Conservation (phyloP, 2,329 filamentous ascomycete species). For the Apiospora hydei region DNA sequence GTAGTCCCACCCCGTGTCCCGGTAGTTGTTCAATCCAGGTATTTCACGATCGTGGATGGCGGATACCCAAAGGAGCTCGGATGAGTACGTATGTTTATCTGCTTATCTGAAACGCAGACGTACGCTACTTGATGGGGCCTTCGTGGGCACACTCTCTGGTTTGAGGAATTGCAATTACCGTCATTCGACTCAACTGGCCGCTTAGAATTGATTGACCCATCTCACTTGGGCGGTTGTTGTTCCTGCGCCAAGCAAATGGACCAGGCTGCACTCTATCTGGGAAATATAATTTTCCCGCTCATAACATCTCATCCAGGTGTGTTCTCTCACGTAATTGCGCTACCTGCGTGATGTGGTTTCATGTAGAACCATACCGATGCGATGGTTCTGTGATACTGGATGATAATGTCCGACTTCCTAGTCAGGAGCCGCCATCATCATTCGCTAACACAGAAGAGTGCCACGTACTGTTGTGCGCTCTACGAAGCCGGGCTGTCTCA, state of each 20-base stretch:
- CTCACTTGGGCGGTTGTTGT: not conserved
- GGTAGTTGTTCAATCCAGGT: not conserved
- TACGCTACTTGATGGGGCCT: not conserved
- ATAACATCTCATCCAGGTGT: conserved; percentile 5
- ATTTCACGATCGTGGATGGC: not conserved
- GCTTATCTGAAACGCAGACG: conserved; percentile 10
- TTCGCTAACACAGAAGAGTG: not conserved
- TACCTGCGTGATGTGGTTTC: conserved; percentile 8
- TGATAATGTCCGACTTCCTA: not conserved
- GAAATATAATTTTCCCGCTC: not conserved
- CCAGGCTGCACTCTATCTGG: not conserved
- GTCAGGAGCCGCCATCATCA: not conserved
- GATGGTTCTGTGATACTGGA: not conserved
- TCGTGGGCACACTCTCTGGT: not conserved
- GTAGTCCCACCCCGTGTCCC: not conserved
- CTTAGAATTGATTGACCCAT: conserved; percentile 6
- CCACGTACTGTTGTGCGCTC: not conserved
- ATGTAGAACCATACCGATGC: conserved; percentile 10
- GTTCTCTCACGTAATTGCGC: not conserved
- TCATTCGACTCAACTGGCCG: not conserved
- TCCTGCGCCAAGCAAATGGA: conserved; percentile 6
- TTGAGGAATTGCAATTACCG: not conserved
- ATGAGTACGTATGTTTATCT: not conserved
- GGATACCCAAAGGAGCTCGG: not conserved
- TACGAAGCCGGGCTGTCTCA: not conserved